phyloP scores from a whole-genome alignment of 495 filamentous ascomycete species.

The Talaromyces adpressus region DNA sequence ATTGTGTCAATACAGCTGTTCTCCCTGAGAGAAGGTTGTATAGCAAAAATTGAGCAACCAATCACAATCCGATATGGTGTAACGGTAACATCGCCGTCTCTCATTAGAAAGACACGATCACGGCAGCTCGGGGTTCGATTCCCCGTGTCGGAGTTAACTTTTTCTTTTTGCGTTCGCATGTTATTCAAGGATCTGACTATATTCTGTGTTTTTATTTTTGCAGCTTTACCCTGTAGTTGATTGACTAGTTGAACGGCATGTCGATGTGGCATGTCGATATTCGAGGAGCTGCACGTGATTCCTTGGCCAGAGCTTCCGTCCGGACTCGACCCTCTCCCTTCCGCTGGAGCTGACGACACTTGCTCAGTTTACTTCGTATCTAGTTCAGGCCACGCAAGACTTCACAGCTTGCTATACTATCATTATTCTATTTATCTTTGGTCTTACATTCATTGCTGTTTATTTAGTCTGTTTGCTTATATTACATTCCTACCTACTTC shows the following conservation, averaged over 20 bases:
- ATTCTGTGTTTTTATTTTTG: no score
- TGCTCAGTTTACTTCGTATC: neutral
- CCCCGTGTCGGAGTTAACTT: slow-evolving; percentile 4
- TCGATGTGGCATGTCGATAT: neutral
- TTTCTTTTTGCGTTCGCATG: neutral
- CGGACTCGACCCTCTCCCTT: neutral
- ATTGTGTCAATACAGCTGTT: no score
- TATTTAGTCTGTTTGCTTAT: no score
- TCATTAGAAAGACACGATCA: neutral
- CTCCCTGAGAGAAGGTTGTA: no score
- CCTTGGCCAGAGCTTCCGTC: neutral
- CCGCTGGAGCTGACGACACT: neutral
- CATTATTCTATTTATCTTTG: no score
- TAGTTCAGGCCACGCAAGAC: neutral
- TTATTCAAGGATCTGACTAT: no score
- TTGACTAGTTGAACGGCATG: no score
- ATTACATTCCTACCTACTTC: no score
- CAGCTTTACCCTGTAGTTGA: no score
- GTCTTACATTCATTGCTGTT: no score
- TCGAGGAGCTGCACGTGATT: neutral
- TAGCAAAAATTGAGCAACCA: neutral
- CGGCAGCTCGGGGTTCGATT: slow-evolving; percentile 9
- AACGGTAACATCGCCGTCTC: neutral
- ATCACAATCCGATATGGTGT: neutral
- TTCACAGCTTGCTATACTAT: neutral